phyloP scores from a whole-genome alignment of 106 monocot species.

The Dendrobium officinale region DNA sequence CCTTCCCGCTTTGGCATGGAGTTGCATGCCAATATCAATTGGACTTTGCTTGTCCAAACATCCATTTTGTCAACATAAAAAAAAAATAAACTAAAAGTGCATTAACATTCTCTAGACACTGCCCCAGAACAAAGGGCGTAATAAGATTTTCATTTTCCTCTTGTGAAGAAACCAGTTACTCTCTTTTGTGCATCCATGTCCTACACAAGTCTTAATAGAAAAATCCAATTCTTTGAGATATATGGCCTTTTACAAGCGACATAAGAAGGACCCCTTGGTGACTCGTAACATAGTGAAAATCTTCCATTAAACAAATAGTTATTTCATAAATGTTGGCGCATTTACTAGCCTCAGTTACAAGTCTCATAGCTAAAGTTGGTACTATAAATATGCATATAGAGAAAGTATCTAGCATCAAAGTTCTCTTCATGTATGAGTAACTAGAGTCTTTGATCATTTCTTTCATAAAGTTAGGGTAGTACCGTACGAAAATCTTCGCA shows the following conservation, averaged over 20 bases:
- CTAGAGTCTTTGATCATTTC: conserved; percentile 39
- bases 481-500: conserved; percentile 48
- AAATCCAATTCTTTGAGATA: conserved; percentile 52
- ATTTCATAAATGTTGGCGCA: conserved; percentile 39
- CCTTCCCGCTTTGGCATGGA: conserved; percentile 54
- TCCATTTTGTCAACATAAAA: conserved; percentile 23
- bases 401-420: conserved; percentile 49
- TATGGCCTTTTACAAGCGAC: conserved; percentile 52
- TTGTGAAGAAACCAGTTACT: conserved; percentile 37
- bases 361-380: conserved; percentile 49
- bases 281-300: conserved; percentile 57
- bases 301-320: conserved; percentile 57
- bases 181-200: conserved; percentile 84
- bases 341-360: conserved; percentile 48
- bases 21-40: conserved; percentile 21
- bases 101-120: conserved; percentile 51
- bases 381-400: conserved; percentile 95
- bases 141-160: conserved; percentile 58
- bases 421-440: conserved; percentile 23
- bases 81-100: conserved; percentile 43
- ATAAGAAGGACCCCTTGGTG: conserved; percentile 59
- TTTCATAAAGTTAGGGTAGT: conserved; percentile 46
- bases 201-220: conserved; percentile 57
- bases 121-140: conserved; percentile 43
- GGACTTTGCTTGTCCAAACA: conserved; percentile 13